These are phyloP conservation scores for Phaeolepiota aurea DNA, from an alignment of 768 basidiomycete species.

Conservation along the genomic window DNA sequence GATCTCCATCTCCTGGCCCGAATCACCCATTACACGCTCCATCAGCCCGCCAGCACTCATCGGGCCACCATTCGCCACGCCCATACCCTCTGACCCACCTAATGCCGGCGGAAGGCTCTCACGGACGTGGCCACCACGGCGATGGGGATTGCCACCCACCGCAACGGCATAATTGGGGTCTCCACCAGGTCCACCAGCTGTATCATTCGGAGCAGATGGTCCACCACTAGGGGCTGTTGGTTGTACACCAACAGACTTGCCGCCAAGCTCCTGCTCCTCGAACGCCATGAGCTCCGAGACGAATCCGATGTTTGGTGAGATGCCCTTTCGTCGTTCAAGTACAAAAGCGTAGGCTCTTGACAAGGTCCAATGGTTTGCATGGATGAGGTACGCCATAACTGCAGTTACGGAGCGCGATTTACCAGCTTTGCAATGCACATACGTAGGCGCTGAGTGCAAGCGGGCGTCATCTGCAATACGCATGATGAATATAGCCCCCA, in stretches of 20 bases:
- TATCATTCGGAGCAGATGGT: constrained; percentile 12
- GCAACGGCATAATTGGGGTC: constrained; percentile 27
- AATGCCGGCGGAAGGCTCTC: constrained; percentile 68
- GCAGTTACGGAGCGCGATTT: constrained; percentile 95
- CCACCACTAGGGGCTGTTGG: constrained; percentile 20
- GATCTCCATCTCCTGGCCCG: constrained; percentile 82
- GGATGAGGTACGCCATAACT: constrained; percentile 95
- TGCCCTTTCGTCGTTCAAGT: constrained; percentile 85
- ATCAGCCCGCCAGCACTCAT: constrained; percentile 28
- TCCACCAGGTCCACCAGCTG: constrained; percentile 4
- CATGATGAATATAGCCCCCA: background rate
- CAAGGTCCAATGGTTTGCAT: constrained; percentile 95
- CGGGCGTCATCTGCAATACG: constrained; percentile 72
- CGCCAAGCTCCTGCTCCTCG: constrained; percentile 83
- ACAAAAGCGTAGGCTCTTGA: constrained; percentile 89
- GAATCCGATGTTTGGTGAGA: constrained; percentile 96
- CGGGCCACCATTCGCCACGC: constrained; percentile 18
- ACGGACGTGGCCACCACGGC: constrained; percentile 57
- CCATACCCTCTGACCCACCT: constrained; percentile 21
- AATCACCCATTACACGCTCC: constrained; percentile 48
- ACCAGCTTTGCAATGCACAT: constrained; percentile 95
- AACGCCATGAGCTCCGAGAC: constrained; percentile 96
- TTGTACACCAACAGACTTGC: constrained; percentile 65
- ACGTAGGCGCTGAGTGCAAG: constrained; percentile 80
- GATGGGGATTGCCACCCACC: constrained; percentile 25